These are phyloP conservation scores for Serendipita sp. DNA, from an alignment of 768 basidiomycete genomes.

Conservation along the genomic window DNA sequence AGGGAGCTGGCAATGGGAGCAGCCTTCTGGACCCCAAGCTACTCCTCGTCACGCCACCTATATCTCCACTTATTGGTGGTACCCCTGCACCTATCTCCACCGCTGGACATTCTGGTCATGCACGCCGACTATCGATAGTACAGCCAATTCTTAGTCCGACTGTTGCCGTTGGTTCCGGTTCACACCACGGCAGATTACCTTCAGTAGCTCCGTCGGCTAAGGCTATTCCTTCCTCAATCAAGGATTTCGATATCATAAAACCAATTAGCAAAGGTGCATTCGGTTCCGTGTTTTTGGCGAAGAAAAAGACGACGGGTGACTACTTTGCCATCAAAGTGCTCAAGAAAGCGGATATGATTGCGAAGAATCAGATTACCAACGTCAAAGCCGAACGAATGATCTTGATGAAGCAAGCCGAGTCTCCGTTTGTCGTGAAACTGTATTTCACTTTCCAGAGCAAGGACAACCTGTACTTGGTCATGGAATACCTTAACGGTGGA, in stretches of 20 bases:
- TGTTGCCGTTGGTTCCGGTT: constrained; percentile 22
- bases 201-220: constrained; percentile 54
- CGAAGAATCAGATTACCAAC: constrained; percentile 99
- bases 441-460: constrained; percentile 99
- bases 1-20: constrained; percentile 20
- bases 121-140: constrained; percentile 58
- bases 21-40: constrained; percentile 32
- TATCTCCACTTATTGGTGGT: constrained; percentile 33
- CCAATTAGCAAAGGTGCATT: constrained; percentile 98
- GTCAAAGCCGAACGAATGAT: constrained; percentile 99
- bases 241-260: constrained; percentile 98
- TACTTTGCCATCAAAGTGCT: constrained; percentile 99
- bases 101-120: constrained; percentile 22
- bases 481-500: constrained; percentile 98
- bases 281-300: constrained; percentile 93
- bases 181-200: constrained; percentile 76
- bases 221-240: constrained; percentile 79
- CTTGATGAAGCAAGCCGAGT: constrained; percentile 97
- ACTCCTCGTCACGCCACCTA: constrained; percentile 54
- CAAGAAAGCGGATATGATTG: constrained; percentile 99
- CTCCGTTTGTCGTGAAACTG: constrained; percentile 92
- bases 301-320: constrained; percentile 95
- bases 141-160: constrained; percentile 44
- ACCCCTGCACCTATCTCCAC: neutral
- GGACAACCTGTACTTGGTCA: constrained; percentile 94